Evolutionary conservation across 202 grass and related monocot species (phyloP).

Genomic region (Tripidium arundinaceum): DNA sequence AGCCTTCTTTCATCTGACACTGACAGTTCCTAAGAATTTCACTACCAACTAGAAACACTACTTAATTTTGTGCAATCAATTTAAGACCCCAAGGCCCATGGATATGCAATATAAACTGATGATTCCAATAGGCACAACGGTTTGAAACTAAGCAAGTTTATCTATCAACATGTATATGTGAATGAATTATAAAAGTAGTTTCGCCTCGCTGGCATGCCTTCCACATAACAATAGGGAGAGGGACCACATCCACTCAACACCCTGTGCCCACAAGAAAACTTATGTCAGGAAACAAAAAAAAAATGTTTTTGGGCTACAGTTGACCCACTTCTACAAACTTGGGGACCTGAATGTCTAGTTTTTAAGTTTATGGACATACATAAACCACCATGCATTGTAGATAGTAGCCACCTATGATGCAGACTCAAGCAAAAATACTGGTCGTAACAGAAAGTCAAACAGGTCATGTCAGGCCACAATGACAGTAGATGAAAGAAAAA

Average conservation of each 20-base stretch:
- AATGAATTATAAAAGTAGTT: background rate
- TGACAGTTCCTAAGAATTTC: slow-evolving; percentile 3
- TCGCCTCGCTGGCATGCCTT: background rate
- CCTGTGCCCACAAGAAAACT: background rate
- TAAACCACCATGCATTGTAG: background rate
- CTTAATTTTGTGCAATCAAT: background rate
- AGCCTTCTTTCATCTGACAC: background rate
- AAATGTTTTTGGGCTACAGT: background rate
- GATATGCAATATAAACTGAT: background rate
- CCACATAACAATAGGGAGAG: background rate
- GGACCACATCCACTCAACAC: background rate
- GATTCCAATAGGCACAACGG: background rate
- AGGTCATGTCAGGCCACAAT: background rate
- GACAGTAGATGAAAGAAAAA: slow-evolving; percentile 12
- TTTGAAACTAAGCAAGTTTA: slow-evolving; percentile 10
- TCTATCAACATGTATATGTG: slow-evolving; percentile 2
- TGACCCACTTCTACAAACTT: background rate
- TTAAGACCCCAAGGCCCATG: background rate
- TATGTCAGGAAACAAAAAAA: background rate
- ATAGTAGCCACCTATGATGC: background rate
- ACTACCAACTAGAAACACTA: slow-evolving; percentile 14
- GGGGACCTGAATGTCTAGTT: background rate
- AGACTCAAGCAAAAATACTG: background rate
- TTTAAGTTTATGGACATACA: background rate
- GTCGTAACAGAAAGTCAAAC: background rate